Conservation (phyloP, 78 protist genomes). For the Dictyostelium citrinum region DNA sequence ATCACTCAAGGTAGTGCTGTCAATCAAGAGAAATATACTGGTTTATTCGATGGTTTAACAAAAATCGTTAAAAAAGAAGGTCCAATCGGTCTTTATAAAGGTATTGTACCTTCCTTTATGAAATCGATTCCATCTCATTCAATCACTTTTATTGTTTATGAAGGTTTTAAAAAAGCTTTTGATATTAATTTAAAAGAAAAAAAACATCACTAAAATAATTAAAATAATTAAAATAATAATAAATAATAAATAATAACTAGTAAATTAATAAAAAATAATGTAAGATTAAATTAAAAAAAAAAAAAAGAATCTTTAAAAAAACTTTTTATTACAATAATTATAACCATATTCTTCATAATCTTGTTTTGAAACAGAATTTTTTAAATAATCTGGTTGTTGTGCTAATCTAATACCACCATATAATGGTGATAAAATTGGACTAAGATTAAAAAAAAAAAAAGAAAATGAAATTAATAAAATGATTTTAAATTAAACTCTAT, state of each 20-base stretch:
- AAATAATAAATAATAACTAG: not conserved
- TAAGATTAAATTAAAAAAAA: not conserved
- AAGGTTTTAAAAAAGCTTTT: conserved; percentile 23
- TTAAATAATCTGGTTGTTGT: conserved; percentile 41
- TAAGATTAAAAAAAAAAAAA: too few relatives aligned
- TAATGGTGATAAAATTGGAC: conserved; percentile 42
- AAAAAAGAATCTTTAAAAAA: not conserved
- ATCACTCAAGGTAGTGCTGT: conserved; percentile 56
- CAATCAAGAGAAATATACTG: conserved; percentile 47
- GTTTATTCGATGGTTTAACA: conserved; percentile 35
- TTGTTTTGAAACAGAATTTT: conserved; percentile 29
- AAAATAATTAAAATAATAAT: not conserved
- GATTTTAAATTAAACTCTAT: too few relatives aligned
- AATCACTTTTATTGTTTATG: conserved; percentile 51
- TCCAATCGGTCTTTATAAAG: conserved; percentile 47
- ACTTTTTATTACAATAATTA: conserved; percentile 10
- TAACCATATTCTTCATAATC: conserved; percentile 76
- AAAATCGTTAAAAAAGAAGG: conserved; percentile 67
- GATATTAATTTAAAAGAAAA: conserved; percentile 29
- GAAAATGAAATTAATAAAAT: not conserved
- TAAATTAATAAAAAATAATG: not conserved
- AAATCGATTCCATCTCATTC: conserved; percentile 71
- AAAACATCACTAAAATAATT: conserved; percentile 20
- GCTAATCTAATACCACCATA: conserved; percentile 66
- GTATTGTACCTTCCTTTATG: conserved; percentile 68